Base-by-base conservation (phyloP, 208 protist species). In the Wallacemonas sp. region DNA sequence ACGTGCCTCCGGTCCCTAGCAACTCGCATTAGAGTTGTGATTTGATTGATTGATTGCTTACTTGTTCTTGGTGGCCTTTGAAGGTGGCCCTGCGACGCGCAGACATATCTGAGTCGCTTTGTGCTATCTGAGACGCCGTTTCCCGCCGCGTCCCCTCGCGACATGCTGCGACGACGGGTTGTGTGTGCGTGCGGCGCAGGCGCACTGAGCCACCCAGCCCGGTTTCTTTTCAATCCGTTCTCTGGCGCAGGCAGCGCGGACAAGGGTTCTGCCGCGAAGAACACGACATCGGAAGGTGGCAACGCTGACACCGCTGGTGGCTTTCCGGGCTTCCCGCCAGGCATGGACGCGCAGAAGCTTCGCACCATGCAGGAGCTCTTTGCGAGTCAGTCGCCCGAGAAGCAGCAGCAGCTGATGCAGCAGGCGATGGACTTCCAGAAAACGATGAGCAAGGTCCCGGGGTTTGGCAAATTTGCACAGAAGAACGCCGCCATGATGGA, bases 391-490 rank as follows among this genome's bases (percentile, higher is more conserved):
- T 71, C 91, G 0, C 81, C 84, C 15, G 87, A 96, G 33, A 86
- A 86, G 73, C 91, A 93, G 42, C 59, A 76, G 69, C 75, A 96
- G 69, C 71, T 96, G 71, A 81, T 96, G 79, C 75, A 87, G 55
- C 83, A 94, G 66, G 87, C 87, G 3, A 44, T 92, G 39, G 79
- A 91, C 42, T 79, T 96, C 53, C 91, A 93, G 58, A 89, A 91
- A 63, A 81, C 73, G 59, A 79, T 93, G 71, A 68, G 78, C 26
- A 92, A 90, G 62, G 75, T 93, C 3, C 87, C 87, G 0, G 85
- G 87, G 0, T 66, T 96, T 41, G 77, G 78, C 4, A 92, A 85
- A 64, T 38, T 92, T 5, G 60, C 85, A 8, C 75, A 94, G 50
- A 85, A 80, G 58, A 90, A 91, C 50, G 63, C 79, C 1, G 63